These are phyloP conservation scores for Royoungia palumana DNA, from an alignment of 768 basidiomycete genomes.

Conservation along the genomic window DNA sequence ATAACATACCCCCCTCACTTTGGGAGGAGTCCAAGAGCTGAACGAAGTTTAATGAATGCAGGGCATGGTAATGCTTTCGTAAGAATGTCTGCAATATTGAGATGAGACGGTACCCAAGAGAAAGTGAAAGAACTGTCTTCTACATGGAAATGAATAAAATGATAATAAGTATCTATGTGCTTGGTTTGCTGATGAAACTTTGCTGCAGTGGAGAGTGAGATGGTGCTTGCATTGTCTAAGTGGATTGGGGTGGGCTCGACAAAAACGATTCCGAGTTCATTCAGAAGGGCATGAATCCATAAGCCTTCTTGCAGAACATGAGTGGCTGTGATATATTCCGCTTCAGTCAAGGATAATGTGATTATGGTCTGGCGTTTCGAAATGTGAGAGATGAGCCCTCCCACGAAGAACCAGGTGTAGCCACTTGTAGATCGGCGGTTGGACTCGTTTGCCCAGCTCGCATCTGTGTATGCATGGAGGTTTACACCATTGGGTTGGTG, in stretches of 20 bases:
- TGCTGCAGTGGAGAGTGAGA: not conserved
- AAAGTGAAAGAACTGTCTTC: too few relatives aligned
- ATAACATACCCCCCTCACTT: too few relatives aligned
- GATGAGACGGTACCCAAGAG: too few relatives aligned
- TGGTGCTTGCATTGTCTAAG: not conserved
- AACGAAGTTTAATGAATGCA: too few relatives aligned
- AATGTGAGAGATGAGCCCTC: constrained; percentile 27
- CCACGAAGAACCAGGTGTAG: constrained; percentile 26
- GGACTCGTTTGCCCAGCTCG: constrained; percentile 23
- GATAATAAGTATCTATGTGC: too few relatives aligned
- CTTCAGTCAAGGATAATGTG: not conserved
- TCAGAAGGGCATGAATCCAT: not conserved
- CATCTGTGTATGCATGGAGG: constrained; percentile 18
- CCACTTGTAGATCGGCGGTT: constrained; percentile 27
- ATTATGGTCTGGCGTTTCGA: constrained; percentile 22
- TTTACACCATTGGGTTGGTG: too few relatives aligned
- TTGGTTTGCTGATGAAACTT: too few relatives aligned
- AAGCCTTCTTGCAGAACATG: not conserved
- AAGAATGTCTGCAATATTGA: too few relatives aligned
- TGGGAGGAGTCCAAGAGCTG: too few relatives aligned
- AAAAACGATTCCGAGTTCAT: not conserved
- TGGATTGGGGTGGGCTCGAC: not conserved
- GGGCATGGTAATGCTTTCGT: too few relatives aligned
- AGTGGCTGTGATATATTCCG: not conserved
- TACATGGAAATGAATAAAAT: too few relatives aligned